A percentile compares a stretch with the other conserved stretches of the same genome.
Conservation (phyloP, 805 yeast genomes). For the Wickerhamiella siamensis region DNA sequence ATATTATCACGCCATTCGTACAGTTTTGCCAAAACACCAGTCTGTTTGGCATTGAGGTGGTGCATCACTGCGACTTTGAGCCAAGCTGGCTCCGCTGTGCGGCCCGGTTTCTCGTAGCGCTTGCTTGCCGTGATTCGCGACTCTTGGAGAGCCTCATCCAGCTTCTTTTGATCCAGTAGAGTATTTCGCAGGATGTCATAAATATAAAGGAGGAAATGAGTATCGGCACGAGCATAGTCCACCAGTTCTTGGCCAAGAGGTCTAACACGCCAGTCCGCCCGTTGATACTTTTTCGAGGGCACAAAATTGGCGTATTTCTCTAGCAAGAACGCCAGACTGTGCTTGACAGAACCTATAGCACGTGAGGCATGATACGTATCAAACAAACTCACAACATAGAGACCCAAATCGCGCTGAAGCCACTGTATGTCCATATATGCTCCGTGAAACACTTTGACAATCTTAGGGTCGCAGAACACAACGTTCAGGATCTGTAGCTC, state of each 20-base stretch:
- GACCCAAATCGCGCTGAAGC: slow-evolving; percentile 90
- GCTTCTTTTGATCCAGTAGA: slow-evolving; percentile 36
- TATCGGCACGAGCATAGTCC: slow-evolving; percentile 86
- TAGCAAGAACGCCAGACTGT: slow-evolving; percentile 70
- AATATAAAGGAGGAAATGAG: slow-evolving; percentile 75
- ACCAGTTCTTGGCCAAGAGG: slow-evolving; percentile 66
- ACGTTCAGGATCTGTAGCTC: slow-evolving; percentile 52
- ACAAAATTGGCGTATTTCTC: slow-evolving; percentile 69
- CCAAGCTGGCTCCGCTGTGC: slow-evolving; percentile 53
- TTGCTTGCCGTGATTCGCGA: slow-evolving; percentile 69
- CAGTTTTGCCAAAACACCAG: slow-evolving; percentile 42
- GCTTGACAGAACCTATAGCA: slow-evolving; percentile 63
- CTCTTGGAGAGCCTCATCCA: slow-evolving; percentile 41
- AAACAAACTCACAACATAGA: slow-evolving; percentile 76
- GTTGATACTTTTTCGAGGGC: slow-evolving; percentile 86
- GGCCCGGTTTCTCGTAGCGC: slow-evolving; percentile 68
- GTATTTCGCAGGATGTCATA: slow-evolving; percentile 58
- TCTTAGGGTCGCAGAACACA: slow-evolving; percentile 66
- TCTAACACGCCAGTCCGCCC: slow-evolving; percentile 92
- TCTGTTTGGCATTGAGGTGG: slow-evolving; percentile 38
- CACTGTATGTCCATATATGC: slow-evolving; percentile 94
- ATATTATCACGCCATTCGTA: slow-evolving; percentile 70
- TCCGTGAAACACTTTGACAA: slow-evolving; percentile 87
- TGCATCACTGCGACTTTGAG: slow-evolving; percentile 44
- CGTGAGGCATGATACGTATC: slow-evolving; percentile 88